Conservation (phyloP, 352 stramenopile genomes). For the Globisporangium nagaii region DNA sequence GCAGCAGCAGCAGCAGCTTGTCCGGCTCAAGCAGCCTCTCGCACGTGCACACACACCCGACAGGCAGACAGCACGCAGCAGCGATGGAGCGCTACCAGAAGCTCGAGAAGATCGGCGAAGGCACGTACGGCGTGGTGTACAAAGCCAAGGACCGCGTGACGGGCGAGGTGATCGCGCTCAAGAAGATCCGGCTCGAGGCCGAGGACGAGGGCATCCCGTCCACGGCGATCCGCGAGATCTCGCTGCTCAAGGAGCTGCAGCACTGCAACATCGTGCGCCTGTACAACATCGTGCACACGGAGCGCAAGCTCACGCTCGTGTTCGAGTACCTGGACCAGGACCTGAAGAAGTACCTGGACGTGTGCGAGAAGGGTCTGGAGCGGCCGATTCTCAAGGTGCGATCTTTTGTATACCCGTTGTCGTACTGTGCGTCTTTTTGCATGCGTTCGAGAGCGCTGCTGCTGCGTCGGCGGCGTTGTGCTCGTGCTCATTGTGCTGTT, state of each 20-base stretch:
- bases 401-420: background rate
- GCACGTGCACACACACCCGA: background rate
- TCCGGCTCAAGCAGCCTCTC: background rate
- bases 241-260: slow-evolving; percentile 95
- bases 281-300: slow-evolving; percentile 99
- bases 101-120: slow-evolving; percentile 96
- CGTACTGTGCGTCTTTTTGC: background rate
- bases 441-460: background rate
- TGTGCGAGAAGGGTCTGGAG: slow-evolving; percentile 97
- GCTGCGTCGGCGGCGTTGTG: background rate
- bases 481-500: background rate
- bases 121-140: slow-evolving; percentile 99
- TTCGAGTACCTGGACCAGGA: slow-evolving; percentile 99
- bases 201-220: slow-evolving; percentile 98
- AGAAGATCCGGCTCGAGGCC: slow-evolving; percentile 99
- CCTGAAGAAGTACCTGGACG: slow-evolving; percentile 99
- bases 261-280: slow-evolving; percentile 98
- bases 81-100: slow-evolving; percentile 92
- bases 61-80: background rate
- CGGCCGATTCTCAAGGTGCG: slow-evolving; percentile 79
- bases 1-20: background rate
- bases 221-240: slow-evolving; percentile 98
- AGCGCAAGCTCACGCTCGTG: slow-evolving; percentile 98
- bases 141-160: slow-evolving; percentile 96
- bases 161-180: slow-evolving; percentile 98